Conservation (phyloP, 805 yeast species). For the Candida ficus region DNA sequence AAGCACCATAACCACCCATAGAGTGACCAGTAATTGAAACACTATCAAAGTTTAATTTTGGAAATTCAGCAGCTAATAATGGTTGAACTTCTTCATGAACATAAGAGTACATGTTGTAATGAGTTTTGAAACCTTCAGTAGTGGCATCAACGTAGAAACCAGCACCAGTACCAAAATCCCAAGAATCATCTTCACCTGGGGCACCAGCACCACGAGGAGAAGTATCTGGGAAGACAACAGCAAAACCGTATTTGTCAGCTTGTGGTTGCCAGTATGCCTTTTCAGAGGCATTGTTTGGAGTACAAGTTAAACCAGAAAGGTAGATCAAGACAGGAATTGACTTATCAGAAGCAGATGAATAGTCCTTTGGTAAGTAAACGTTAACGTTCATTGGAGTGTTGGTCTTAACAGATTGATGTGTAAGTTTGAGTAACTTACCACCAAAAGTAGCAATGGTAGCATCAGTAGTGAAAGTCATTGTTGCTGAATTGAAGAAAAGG, state of each 20-base stretch:
- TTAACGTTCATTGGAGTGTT: slow-evolving; percentile 78
- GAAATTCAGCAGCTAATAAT: slow-evolving; percentile 34
- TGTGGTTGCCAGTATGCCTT: slow-evolving; percentile 84
- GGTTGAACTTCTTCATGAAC: slow-evolving; percentile 63
- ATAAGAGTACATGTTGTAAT: slow-evolving; percentile 86
- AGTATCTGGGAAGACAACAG: slow-evolving; percentile 91
- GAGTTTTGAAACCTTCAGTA: slow-evolving; percentile 57
- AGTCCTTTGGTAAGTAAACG: slow-evolving; percentile 67
- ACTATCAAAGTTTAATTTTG: slow-evolving; percentile 53
- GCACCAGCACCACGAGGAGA: slow-evolving; percentile 84
- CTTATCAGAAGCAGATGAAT: slow-evolving; percentile 24
- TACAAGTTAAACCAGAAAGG: slow-evolving; percentile 87
- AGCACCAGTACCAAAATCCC: slow-evolving; percentile 94
- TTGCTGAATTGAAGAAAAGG: not conserved
- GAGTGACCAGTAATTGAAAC: slow-evolving; percentile 92
- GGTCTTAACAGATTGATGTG: slow-evolving; percentile 65
- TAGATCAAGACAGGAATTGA: slow-evolving; percentile 71
- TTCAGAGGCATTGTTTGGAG: slow-evolving; percentile 90
- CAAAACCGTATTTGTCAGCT: slow-evolving; percentile 79
- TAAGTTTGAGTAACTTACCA: slow-evolving; percentile 70
- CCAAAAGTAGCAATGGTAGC: slow-evolving; percentile 46
- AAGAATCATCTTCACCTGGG: slow-evolving; percentile 76
- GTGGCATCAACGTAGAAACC: slow-evolving; percentile 91
- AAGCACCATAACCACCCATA: slow-evolving; percentile 97
- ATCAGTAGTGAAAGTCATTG: slow-evolving; percentile 21